A percentile compares a stretch with the other conserved stretches of the same genome.
phyloP scores from a whole-genome alignment of 257 asterid genomes.

The Rhazya stricta region DNA sequence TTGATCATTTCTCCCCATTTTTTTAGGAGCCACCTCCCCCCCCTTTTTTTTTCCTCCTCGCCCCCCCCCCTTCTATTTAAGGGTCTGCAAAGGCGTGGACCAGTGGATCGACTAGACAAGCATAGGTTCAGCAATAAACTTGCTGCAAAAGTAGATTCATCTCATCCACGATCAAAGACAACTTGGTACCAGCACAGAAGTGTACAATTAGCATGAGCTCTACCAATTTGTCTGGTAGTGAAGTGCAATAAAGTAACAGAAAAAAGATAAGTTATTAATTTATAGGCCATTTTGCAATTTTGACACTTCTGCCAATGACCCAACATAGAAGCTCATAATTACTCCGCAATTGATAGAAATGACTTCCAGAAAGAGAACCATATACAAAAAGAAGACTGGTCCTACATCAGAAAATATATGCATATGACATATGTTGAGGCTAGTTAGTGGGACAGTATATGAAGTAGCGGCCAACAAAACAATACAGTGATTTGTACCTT shows the following conservation, averaged over 20 bases:
- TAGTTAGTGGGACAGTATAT: neutral
- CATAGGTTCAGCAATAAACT: neutral
- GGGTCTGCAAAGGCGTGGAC: neutral
- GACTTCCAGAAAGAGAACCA: neutral
- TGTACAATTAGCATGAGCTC: neutral
- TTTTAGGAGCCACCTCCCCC: too few relatives aligned
- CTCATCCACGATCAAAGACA: neutral
- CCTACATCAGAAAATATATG: neutral
- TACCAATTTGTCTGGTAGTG: neutral
- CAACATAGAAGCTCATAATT: neutral
- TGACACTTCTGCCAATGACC: neutral
- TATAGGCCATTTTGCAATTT: neutral
- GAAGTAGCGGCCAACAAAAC: neutral
- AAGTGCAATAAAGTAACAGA: neutral
- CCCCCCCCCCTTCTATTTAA: too few relatives aligned
- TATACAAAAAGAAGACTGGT: neutral
- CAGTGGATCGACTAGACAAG: neutral
- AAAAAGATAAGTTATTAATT: neutral
- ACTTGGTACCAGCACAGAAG: neutral
- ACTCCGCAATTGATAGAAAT: neutral
- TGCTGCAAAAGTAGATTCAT: neutral
- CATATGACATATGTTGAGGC: neutral
- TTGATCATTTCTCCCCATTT: neutral
- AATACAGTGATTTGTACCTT: constrained; percentile 14
- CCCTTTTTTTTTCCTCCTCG: too few relatives aligned